A percentile compares a stretch with the other conserved stretches of the same genome.
Conservation (phyloP, 768 basidiomycete species). For the Tulasnella sp. region DNA sequence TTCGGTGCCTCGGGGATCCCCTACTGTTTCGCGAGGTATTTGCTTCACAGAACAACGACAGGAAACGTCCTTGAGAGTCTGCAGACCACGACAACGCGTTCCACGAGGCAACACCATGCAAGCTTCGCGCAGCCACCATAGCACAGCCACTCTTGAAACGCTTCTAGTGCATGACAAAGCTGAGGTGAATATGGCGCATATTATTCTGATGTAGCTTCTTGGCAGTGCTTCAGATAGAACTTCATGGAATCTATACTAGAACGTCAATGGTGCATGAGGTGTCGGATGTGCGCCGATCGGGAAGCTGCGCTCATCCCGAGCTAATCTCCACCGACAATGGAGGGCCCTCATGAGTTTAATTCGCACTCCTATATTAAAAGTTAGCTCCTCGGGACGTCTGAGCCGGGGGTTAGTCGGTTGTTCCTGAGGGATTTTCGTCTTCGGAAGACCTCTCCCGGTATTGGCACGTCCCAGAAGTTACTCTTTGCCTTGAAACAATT, state of each 20-base stretch:
- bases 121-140: background rate
- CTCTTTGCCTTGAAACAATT: no score
- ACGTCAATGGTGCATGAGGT: background rate
- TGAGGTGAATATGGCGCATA: background rate
- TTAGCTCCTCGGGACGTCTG: background rate
- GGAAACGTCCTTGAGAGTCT: background rate
- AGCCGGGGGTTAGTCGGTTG: background rate
- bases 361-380: background rate
- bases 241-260: background rate
- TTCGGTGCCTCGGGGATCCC: background rate
- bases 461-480: no score
- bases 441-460: no score
- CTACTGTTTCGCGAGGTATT: background rate
- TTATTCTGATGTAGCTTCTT: background rate
- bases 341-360: background rate
- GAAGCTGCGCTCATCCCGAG: no score
- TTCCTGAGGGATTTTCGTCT: background rate
- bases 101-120: background rate
- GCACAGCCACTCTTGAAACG: background rate
- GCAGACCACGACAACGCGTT: background rate
- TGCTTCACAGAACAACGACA: background rate
- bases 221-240: background rate
- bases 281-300: background rate
- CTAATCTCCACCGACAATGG: background rate
- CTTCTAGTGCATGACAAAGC: background rate